A percentile compares a stretch with the other conserved stretches of the same genome.
Conservation (phyloP, 495 filamentous ascomycete species). For the Articulospora tetracladia region DNA sequence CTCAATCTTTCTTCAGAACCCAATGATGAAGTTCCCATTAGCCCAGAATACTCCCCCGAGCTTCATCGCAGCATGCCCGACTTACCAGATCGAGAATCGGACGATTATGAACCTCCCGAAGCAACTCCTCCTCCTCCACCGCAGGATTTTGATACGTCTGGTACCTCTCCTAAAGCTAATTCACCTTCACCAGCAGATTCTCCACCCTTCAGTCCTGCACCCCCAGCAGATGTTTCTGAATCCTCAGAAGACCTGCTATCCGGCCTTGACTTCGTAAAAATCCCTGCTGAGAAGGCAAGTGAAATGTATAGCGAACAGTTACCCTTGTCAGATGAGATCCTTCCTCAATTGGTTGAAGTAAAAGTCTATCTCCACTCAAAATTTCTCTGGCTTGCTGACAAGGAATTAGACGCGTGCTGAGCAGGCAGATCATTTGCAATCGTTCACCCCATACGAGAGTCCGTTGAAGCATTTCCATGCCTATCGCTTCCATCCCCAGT, state of each 20-base stretch:
- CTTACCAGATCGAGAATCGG: slow-evolving; percentile 27
- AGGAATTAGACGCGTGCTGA: slow-evolving; percentile 5
- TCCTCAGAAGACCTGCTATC: background rate
- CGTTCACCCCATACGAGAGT: slow-evolving; percentile 74
- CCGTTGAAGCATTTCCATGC: slow-evolving; percentile 78
- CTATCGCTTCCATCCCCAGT: slow-evolving; percentile 84
- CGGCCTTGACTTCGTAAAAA: slow-evolving; percentile 5
- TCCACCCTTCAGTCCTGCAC: slow-evolving; percentile 27
- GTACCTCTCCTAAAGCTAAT: slow-evolving; percentile 25
- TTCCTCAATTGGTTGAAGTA: slow-evolving; percentile 28
- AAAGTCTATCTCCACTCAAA: slow-evolving; percentile 29
- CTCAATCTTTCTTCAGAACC: slow-evolving; percentile 1
- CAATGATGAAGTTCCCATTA: slow-evolving; percentile 6
- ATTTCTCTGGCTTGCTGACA: slow-evolving; percentile 12
- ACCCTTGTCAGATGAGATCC: background rate
- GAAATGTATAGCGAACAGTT: background rate
- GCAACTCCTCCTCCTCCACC: slow-evolving; percentile 20
- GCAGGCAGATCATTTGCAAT: slow-evolving; percentile 6
- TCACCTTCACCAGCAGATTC: slow-evolving; percentile 11
- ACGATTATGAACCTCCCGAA: slow-evolving; percentile 60
- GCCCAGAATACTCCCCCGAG: slow-evolving; percentile 16
- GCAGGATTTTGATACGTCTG: slow-evolving; percentile 57
- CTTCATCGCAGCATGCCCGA: slow-evolving; percentile 2
- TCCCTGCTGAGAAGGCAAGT: background rate
- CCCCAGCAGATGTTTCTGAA: slow-evolving; percentile 12